Conservation (phyloP, 1,284 basidiomycete species). For the Cutaneotrichosporon arboriforme region DNA sequence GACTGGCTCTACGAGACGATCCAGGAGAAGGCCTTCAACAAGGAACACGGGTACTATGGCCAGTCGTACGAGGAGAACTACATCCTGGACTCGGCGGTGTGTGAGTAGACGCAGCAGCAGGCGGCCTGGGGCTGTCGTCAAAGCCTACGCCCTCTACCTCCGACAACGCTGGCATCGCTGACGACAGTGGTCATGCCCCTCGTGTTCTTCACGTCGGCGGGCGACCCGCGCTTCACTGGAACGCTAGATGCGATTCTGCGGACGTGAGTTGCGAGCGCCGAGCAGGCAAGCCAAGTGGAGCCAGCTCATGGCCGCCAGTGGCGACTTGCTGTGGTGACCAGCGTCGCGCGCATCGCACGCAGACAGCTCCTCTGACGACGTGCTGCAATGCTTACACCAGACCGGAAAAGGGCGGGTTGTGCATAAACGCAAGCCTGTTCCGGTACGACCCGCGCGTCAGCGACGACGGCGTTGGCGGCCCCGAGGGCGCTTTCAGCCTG, state of each 20-base stretch:
- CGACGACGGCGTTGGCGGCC: conserved; percentile 86
- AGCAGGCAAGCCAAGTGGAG: no score
- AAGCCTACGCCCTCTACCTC: no score
- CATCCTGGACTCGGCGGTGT: conserved; percentile 49
- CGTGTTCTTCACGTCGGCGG: conserved; percentile 73
- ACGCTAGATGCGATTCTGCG: conserved; percentile 75
- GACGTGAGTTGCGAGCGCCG: conserved; percentile 44
- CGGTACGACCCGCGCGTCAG: conserved; percentile 68
- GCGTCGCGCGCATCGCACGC: no score
- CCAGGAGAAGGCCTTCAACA: conserved; percentile 59
- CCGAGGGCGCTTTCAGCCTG: conserved; percentile 63
- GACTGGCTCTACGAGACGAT: conserved; percentile 71
- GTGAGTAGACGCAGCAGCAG: conserved; percentile 20
- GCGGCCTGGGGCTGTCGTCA: no score
- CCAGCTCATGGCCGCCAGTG: no score
- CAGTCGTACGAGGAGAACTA: conserved; percentile 51
- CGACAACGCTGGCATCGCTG: conserved; percentile 5
- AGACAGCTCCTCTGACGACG: no score
- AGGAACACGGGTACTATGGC: conserved; percentile 38
- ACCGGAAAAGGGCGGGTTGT: conserved; percentile 79
- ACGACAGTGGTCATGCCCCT: conserved; percentile 35
- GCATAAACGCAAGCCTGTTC: conserved; percentile 59
- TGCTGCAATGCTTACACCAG: conserved; percentile 19
- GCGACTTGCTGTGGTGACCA: not conserved
- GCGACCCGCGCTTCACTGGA: conserved; percentile 76